Conservation (phyloP, 495 filamentous ascomycete genomes). For the Lasiosphaeria miniovina region DNA sequence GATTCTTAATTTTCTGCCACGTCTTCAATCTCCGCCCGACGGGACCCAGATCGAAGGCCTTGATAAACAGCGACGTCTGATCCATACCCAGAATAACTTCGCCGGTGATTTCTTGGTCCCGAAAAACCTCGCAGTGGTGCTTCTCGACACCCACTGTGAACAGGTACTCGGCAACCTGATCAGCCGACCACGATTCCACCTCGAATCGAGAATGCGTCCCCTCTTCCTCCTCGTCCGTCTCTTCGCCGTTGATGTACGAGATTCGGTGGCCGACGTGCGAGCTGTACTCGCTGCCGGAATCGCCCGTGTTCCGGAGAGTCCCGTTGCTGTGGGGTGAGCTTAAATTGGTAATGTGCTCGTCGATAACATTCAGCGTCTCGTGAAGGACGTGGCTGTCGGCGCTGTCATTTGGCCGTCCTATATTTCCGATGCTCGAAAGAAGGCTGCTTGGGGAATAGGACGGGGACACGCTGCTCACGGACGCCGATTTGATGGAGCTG, state of each 20-base stretch:
- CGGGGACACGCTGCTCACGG: slow-evolving; percentile 14
- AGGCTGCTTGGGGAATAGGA: slow-evolving; percentile 20
- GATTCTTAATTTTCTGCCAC: slow-evolving; percentile 89
- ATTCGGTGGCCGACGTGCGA: slow-evolving; percentile 69
- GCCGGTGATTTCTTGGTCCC: slow-evolving; percentile 93
- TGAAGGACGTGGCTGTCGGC: slow-evolving; percentile 83
- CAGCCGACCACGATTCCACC: slow-evolving; percentile 70
- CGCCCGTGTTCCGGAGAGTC: slow-evolving; percentile 56
- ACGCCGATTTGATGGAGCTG: slow-evolving; percentile 34
- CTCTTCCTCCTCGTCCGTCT: slow-evolving; percentile 71
- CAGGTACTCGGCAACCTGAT: slow-evolving; percentile 80
- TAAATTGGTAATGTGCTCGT: slow-evolving; percentile 96
- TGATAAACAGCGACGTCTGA: slow-evolving; percentile 86
- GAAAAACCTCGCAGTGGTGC: slow-evolving; percentile 86
- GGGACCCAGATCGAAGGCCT: slow-evolving; percentile 90
- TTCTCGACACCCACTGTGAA: slow-evolving; percentile 77
- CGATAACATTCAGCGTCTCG: slow-evolving; percentile 93
- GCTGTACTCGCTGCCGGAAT: slow-evolving; percentile 89
- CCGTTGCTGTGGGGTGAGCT: slow-evolving; percentile 61
- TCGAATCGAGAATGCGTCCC: slow-evolving; percentile 56
- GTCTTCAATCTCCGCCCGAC: slow-evolving; percentile 84
- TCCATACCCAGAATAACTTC: slow-evolving; percentile 93
- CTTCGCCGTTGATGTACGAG: slow-evolving; percentile 87
- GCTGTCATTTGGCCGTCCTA: slow-evolving; percentile 34
- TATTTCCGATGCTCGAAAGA: slow-evolving; percentile 21